These are phyloP conservation scores for Colletotrichum liaoningense DNA, from an alignment of 2,329 filamentous ascomycete genomes.

Conservation along the genomic window DNA sequence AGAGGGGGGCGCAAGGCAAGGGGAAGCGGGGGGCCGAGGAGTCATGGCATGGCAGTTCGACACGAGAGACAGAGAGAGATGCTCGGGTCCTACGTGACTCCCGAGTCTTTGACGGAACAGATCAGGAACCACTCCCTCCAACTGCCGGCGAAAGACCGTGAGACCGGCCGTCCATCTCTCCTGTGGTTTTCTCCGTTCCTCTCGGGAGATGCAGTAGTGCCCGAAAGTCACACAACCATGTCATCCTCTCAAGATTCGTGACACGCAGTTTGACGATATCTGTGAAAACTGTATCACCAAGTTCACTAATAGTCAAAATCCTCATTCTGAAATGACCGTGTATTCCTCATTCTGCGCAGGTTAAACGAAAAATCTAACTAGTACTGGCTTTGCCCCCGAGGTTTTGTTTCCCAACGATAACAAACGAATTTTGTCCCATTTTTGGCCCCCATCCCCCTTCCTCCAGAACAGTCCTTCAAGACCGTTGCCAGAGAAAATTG, in stretches of 20 bases:
- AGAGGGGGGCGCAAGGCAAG: not conserved
- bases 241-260: too few relatives aligned
- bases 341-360: slow-evolving; percentile 19
- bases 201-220: not conserved
- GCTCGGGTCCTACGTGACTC: not conserved
- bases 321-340: slow-evolving; percentile 27
- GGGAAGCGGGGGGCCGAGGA: not conserved
- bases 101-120: not conserved
- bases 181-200: not conserved
- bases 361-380: slow-evolving; percentile 26
- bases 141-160: too few relatives aligned
- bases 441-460: not conserved
- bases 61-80: not conserved
- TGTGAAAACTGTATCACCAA: not conserved
- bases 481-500: not conserved
- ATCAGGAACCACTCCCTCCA: not conserved
- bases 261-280: not conserved
- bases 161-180: not conserved
- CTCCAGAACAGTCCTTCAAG: not conserved
- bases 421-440: not conserved
- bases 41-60: not conserved
- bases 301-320: not conserved
- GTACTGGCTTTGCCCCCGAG: slow-evolving; percentile 7
- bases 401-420: slow-evolving; percentile 1
- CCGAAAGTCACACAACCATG: too few relatives aligned